phyloP scores from a whole-genome alignment of 192 early-diverging fungal species.

The Linnemannia elongata region DNA sequence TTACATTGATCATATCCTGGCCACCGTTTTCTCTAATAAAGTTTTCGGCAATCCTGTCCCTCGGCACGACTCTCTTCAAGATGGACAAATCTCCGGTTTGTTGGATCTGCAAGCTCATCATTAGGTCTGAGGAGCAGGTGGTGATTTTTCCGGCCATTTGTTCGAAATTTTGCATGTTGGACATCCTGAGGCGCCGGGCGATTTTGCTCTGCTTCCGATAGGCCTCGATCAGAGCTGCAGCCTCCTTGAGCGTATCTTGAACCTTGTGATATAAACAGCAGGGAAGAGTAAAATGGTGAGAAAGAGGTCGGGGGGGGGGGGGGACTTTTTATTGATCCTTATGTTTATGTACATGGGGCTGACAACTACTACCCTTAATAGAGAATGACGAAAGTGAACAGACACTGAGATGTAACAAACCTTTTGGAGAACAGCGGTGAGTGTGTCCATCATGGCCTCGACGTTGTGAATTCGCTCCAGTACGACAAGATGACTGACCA shows the following conservation, averaged over 20 bases:
- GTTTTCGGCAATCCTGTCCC: slow-evolving; percentile 49
- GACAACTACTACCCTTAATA: too few relatives aligned
- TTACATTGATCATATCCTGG: slow-evolving; percentile 21
- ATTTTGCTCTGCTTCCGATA: slow-evolving; percentile 61
- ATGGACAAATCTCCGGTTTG: slow-evolving; percentile 59
- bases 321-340: too few relatives aligned
- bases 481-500: slow-evolving; percentile 57
- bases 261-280: too few relatives aligned
- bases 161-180: slow-evolving; percentile 62
- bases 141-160: slow-evolving; percentile 41
- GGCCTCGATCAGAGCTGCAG: slow-evolving; percentile 55
- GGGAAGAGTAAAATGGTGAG: too few relatives aligned
- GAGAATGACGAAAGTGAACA: too few relatives aligned
- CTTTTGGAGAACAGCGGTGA: slow-evolving; percentile 38
- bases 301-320: too few relatives aligned
- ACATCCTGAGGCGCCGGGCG: slow-evolving; percentile 58
- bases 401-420: too few relatives aligned
- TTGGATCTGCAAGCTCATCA: slow-evolving; percentile 64
- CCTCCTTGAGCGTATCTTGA: slow-evolving; percentile 52
- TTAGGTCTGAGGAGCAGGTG: slow-evolving; percentile 55
- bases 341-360: too few relatives aligned
- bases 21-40: slow-evolving; percentile 18
- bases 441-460: slow-evolving; percentile 28
- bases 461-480: slow-evolving; percentile 38
- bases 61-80: slow-evolving; percentile 34